These are phyloP conservation scores for Coemansia reversa DNA, from an alignment of 192 early-diverging fungal genomes.

Conservation along the genomic window DNA sequence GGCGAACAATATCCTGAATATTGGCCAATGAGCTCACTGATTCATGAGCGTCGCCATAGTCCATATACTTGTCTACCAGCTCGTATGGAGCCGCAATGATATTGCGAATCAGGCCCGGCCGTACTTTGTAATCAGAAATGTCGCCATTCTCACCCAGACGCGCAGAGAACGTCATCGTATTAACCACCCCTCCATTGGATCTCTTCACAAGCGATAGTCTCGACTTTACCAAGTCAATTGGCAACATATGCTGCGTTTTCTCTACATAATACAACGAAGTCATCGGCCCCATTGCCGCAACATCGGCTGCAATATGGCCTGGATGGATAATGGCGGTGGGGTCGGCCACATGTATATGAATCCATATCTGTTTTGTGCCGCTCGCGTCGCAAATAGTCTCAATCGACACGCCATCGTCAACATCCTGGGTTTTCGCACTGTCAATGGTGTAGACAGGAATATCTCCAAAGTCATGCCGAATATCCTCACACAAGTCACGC, in stretches of 20 bases:
- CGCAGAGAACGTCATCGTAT: constrained; percentile 80
- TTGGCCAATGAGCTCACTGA: constrained; percentile 9
- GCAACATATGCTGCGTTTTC: constrained; percentile 75
- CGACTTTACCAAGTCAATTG: constrained; percentile 58
- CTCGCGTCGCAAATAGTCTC: constrained; percentile 58
- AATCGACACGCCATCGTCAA: constrained; percentile 93
- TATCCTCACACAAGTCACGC: constrained; percentile 64
- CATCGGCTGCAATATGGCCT: constrained; percentile 57
- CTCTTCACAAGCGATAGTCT: constrained; percentile 64
- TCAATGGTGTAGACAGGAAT: constrained; percentile 87
- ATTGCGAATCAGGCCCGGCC: constrained; percentile 68
- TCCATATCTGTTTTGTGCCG: constrained; percentile 63
- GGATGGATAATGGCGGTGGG: constrained; percentile 83
- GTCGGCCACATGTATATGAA: constrained; percentile 95
- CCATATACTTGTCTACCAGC: constrained; percentile 65
- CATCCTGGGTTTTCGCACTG: constrained; percentile 78
- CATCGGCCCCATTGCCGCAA: constrained; percentile 58
- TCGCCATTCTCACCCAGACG: constrained; percentile 61
- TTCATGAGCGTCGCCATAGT: constrained; percentile 41
- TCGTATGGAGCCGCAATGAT: constrained; percentile 75
- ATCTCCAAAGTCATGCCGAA: constrained; percentile 80
- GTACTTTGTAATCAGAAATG: constrained; percentile 74
- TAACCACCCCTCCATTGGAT: constrained; percentile 18
- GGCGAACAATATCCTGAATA: constrained; percentile 10
- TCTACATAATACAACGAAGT: constrained; percentile 81